phyloP scores from a whole-genome alignment of 2,329 filamentous ascomycete genomes.

The Paecilomyces sp. region DNA sequence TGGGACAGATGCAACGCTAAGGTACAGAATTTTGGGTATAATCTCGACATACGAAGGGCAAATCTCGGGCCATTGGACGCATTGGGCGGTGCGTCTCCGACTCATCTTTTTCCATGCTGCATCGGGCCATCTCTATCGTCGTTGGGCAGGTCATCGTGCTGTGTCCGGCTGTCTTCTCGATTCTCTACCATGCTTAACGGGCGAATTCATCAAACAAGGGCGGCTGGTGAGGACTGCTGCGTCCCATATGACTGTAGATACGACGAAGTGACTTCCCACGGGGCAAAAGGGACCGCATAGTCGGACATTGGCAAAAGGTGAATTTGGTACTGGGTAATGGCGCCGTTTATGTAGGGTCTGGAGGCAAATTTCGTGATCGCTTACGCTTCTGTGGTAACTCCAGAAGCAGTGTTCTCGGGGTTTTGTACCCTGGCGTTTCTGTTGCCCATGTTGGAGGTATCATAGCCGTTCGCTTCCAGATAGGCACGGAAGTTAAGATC shows the following conservation, averaged over 20 bases:
- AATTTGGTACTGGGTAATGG: neutral
- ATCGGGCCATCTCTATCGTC: neutral
- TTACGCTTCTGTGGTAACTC: neutral
- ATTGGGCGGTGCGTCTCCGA: neutral
- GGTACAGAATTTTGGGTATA: neutral
- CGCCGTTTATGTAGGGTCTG: neutral
- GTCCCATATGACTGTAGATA: neutral
- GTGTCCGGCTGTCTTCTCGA: neutral
- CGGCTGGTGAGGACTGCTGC: neutral
- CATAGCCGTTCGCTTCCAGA: slow-evolving; percentile 67
- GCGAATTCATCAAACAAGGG: neutral
- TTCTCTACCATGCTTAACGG: neutral
- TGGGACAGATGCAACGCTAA: neutral
- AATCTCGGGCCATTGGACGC: neutral
- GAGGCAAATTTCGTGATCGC: neutral
- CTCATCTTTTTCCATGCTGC: neutral
- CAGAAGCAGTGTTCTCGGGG: neutral
- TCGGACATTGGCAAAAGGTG: neutral
- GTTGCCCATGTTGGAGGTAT: slow-evolving; percentile 54
- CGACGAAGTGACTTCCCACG: neutral
- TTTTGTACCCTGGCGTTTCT: slow-evolving; percentile 6
- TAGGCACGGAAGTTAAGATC: slow-evolving; percentile 69
- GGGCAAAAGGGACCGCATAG: neutral
- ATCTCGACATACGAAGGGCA: neutral
- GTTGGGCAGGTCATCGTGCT: neutral